A percentile compares a stretch with the other conserved stretches of the same genome.
phyloP scores from a whole-genome alignment of 2,329 filamentous ascomycete genomes.

The Nemania sp. region DNA sequence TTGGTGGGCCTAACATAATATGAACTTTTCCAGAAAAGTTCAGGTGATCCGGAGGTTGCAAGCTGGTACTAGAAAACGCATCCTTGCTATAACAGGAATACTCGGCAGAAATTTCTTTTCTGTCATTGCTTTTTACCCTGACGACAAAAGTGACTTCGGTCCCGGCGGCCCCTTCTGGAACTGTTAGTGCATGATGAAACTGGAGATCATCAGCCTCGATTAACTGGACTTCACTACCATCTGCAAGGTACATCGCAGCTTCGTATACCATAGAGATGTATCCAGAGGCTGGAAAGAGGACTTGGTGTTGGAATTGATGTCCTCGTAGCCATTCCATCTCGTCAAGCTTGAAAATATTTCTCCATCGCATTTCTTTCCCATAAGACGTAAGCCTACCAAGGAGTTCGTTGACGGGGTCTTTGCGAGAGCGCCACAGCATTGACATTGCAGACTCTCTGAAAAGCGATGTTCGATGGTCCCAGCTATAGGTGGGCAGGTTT shows the following conservation, averaged over 20 bases:
- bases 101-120: no score
- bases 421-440: not conserved
- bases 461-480: slow-evolving; percentile 6
- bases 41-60: no score
- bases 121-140: no score
- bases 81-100: no score
- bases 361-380: slow-evolving; percentile 28
- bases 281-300: slow-evolving; percentile 38
- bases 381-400: not conserved
- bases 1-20: not conserved
- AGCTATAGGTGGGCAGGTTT: slow-evolving; percentile 3
- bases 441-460: slow-evolving; percentile 18
- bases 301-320: slow-evolving; percentile 36
- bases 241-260: slow-evolving; percentile 17
- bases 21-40: not conserved
- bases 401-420: not conserved
- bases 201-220: slow-evolving; percentile 24
- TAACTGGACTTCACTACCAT: not conserved
- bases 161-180: no score
- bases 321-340: slow-evolving; percentile 36
- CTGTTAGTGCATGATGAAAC: not conserved
- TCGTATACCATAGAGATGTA: slow-evolving; percentile 38
- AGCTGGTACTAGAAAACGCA: no score
- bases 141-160: no score
- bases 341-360: slow-evolving; percentile 14